These are phyloP conservation scores for Pestalotiopsis sp. DNA, from an alignment of 2,329 filamentous ascomycete species.

Conservation along the genomic window DNA sequence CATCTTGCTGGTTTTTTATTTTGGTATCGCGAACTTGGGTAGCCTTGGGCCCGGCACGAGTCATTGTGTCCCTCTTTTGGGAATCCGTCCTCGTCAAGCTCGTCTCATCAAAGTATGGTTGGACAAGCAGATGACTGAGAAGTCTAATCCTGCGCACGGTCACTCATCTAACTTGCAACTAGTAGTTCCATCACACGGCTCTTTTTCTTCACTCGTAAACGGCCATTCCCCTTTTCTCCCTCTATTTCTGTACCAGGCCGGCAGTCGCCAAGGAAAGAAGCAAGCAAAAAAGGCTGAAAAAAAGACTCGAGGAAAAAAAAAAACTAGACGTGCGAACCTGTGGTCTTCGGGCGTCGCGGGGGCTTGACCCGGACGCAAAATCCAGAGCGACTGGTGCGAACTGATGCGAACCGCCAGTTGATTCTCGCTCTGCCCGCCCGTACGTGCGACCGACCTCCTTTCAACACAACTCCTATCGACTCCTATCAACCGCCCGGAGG, in stretches of 20 bases:
- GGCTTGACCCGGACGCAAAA: neutral
- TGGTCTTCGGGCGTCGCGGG: neutral
- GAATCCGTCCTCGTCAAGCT: neutral
- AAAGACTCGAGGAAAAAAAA: neutral
- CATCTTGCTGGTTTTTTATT: too few relatives aligned
- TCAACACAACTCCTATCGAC: neutral
- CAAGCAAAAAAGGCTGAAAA: neutral
- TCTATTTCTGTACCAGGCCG: too few relatives aligned
- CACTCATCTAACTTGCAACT: neutral
- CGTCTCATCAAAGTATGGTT: neutral
- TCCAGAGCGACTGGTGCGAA: neutral
- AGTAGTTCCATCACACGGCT: neutral
- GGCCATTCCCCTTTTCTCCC: neutral
- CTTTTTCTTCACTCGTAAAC: neutral
- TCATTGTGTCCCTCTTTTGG: neutral
- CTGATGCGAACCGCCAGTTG: too few relatives aligned
- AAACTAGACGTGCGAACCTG: neutral
- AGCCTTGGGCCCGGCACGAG: neutral
- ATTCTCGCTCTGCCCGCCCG: neutral
- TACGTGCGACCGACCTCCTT: neutral
- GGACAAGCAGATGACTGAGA: neutral
- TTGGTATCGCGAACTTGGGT: too few relatives aligned
- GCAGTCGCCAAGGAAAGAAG: too few relatives aligned
- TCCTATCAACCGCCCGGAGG: neutral
- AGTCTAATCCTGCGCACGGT: conserved; percentile 2